A percentile compares a stretch with the other conserved stretches of the same genome.
Conservation (phyloP, 2,329 filamentous ascomycete species). For the Waltergamsia citrina region DNA sequence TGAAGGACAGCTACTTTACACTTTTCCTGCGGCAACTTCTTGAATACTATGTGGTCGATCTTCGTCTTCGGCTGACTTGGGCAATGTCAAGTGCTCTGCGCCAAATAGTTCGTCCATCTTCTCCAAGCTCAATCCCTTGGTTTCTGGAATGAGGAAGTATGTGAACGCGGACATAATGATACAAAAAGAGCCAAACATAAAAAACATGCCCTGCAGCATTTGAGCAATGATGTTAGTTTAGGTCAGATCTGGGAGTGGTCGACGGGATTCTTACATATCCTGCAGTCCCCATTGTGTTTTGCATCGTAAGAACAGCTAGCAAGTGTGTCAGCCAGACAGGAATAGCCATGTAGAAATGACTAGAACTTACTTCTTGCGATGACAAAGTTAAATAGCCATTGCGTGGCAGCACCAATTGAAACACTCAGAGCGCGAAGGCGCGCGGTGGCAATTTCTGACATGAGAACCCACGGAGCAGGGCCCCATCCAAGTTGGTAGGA, state of each 20-base stretch:
- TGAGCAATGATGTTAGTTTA: too few relatives aligned
- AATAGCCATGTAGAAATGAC: slow-evolving; percentile 14
- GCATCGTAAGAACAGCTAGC: slow-evolving; percentile 37
- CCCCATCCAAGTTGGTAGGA: slow-evolving; percentile 65
- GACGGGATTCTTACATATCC: too few relatives aligned
- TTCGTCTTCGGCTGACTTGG: too few relatives aligned
- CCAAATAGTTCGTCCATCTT: slow-evolving; percentile 53
- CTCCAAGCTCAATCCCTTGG: slow-evolving; percentile 48
- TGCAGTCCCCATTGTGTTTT: slow-evolving; percentile 51
- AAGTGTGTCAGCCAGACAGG: slow-evolving; percentile 15
- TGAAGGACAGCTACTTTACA: too few relatives aligned
- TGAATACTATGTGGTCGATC: too few relatives aligned
- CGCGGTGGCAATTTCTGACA: slow-evolving; percentile 58
- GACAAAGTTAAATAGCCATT: slow-evolving; percentile 69
- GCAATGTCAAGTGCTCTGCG: too few relatives aligned
- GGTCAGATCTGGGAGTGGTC: too few relatives aligned
- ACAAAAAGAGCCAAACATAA: slow-evolving; percentile 21
- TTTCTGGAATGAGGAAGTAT: slow-evolving; percentile 41
- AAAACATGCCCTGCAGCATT: too few relatives aligned
- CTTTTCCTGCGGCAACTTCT: too few relatives aligned
- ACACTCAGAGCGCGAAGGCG: slow-evolving; percentile 60
- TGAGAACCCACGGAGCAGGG: slow-evolving; percentile 63
- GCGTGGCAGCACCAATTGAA: slow-evolving; percentile 55
- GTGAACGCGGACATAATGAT: slow-evolving; percentile 36
- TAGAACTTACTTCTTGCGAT: slow-evolving; percentile 45